Conservation (phyloP, 805 yeast species). For the Scheffersomyces ergatensis region DNA sequence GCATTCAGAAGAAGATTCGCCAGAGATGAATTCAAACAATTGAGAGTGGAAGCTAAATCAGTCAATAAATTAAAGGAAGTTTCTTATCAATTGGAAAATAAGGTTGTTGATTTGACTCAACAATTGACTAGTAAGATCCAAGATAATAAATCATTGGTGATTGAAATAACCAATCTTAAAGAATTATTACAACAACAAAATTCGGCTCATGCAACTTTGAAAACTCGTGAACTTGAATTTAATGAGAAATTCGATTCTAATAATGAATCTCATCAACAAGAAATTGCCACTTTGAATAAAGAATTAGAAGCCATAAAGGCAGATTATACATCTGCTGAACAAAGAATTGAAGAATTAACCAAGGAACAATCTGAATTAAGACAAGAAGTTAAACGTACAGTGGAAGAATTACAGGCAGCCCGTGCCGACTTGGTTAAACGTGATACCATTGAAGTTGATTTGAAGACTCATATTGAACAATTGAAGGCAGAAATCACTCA, state of each 20-base stretch:
- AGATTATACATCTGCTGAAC: conserved; percentile 57
- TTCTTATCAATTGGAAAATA: conserved; percentile 90
- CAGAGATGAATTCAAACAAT: conserved; percentile 52
- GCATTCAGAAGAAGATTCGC: conserved; percentile 78
- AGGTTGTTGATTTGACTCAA: conserved; percentile 94
- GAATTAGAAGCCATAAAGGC: conserved; percentile 54
- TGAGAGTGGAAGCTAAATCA: conserved; percentile 88
- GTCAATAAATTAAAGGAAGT: conserved; percentile 88
- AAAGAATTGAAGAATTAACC: conserved; percentile 58
- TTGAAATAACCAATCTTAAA: conserved; percentile 52
- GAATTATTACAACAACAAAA: conserved; percentile 51
- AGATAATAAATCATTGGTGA: conserved; percentile 72
- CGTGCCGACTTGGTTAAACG: conserved; percentile 57
- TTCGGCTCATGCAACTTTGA: conserved; percentile 50
- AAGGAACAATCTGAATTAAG: conserved; percentile 61
- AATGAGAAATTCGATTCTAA: conserved; percentile 44
- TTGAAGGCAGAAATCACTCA: conserved; percentile 50
- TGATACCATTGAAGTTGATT: conserved; percentile 63
- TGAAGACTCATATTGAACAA: conserved; percentile 59
- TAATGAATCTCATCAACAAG: conserved; percentile 46
- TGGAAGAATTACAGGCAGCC: conserved; percentile 61
- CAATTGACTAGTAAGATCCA: conserved; percentile 73
- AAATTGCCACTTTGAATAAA: conserved; percentile 48
- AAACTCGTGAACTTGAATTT: conserved; percentile 54
- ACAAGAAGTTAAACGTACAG: conserved; percentile 58